A percentile compares a stretch with the other conserved stretches of the same genome.
Conservation (phyloP, 75 land plant genomes). For the Cupressus sempervirens region DNA sequence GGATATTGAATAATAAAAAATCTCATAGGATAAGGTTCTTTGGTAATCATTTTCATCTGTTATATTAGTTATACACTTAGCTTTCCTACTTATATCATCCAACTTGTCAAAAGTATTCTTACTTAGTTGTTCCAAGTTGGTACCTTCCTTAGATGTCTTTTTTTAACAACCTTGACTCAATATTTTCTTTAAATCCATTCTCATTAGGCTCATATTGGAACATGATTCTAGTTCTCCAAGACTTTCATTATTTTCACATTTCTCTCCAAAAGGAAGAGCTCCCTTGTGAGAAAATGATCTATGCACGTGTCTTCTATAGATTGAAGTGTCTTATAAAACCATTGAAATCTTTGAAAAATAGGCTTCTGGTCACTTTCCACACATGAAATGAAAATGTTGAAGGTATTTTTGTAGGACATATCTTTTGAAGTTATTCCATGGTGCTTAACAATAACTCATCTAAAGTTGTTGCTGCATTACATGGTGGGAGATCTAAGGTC, state of each 20-base stretch:
- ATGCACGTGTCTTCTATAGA: conserved; percentile 19
- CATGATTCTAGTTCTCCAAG: not conserved
- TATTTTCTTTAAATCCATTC: not conserved
- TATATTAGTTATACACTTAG: conserved; percentile 21
- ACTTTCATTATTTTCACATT: not conserved
- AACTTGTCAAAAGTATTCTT: conserved; percentile 26
- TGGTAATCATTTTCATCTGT: conserved; percentile 23
- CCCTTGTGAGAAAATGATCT: conserved; percentile 14
- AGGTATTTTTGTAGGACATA: conserved; percentile 14
- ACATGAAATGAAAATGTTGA: conserved; percentile 4
- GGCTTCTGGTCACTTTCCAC: conserved; percentile 15
- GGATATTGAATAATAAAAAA: conserved; percentile 6
- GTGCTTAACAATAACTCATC: conserved; percentile 26
- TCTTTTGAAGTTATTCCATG: conserved; percentile 20
- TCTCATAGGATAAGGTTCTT: not conserved
- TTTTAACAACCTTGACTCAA: not conserved
- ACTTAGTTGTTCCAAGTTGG: conserved; percentile 30
- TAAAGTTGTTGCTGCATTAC: conserved; percentile 20
- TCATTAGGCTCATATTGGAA: conserved; percentile 8
- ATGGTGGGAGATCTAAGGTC: conserved; percentile 33
- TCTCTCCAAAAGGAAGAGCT: not conserved
- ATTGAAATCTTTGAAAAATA: conserved; percentile 18
- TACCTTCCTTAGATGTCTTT: conserved; percentile 12
- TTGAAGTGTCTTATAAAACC: conserved; percentile 23
- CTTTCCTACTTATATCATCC: conserved; percentile 29